phyloP scores from a whole-genome alignment of 108 stramenopile species.

The Fistulifera solaris region DNA sequence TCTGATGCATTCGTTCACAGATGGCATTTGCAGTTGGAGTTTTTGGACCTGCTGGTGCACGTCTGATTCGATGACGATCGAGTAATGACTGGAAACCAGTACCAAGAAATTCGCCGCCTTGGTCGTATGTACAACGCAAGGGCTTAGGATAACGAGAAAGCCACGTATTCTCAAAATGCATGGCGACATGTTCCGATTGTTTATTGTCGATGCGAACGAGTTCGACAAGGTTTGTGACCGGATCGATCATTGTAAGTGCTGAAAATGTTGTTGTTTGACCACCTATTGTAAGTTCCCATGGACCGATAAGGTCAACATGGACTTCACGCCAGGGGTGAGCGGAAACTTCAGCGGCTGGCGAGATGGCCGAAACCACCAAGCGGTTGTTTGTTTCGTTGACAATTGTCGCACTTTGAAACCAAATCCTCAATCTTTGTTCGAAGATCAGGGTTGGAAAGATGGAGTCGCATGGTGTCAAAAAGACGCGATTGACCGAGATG shows the following conservation, averaged over 20 bases:
- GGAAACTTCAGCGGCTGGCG: background rate
- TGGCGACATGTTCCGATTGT: slow-evolving; percentile 14
- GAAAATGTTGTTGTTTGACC: background rate
- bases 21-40: slow-evolving; percentile 35
- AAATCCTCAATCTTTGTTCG: background rate
- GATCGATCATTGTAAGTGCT: slow-evolving; percentile 15
- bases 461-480: slow-evolving; percentile 1
- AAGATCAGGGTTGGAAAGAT: slow-evolving; percentile 9
- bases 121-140: slow-evolving; percentile 16
- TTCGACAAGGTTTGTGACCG: slow-evolving; percentile 38
- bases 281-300: slow-evolving; percentile 20
- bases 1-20: slow-evolving; percentile 24
- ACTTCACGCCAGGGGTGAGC: slow-evolving; percentile 17
- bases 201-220: slow-evolving; percentile 18
- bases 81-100: slow-evolving; percentile 20
- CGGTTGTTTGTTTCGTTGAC: slow-evolving; percentile 11
- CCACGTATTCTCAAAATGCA: slow-evolving; percentile 29
- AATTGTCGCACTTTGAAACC: slow-evolving; percentile 6
- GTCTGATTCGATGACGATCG: background rate
- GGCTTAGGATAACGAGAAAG: slow-evolving; percentile 36
- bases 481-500: slow-evolving; percentile 19
- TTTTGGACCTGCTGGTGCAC: background rate
- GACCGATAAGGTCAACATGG: slow-evolving; percentile 33
- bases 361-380: background rate
- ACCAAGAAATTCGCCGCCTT: slow-evolving; percentile 40